Base-by-base conservation (phyloP, 352 stramenopile genomes). In the Plasmopara halstedii region DNA sequence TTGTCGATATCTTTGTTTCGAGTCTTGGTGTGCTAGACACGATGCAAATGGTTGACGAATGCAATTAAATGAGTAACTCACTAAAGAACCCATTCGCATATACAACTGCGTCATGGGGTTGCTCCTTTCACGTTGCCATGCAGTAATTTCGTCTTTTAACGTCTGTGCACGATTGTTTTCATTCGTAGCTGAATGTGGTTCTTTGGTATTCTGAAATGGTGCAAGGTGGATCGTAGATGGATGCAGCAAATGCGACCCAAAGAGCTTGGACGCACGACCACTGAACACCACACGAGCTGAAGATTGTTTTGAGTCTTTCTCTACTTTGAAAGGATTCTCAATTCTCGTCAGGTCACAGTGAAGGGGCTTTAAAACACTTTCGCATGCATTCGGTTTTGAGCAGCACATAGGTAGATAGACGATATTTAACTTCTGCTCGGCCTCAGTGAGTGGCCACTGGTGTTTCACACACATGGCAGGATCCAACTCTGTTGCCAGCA, bases 251-350 rank as follows among this genome's bases (percentile, higher is more conserved):
- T 82, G 67, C 8, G 73, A 85, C 5, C 72, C 69, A 47, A 88
- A 88, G 6, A 88, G 58, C 36, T 86, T 85, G 2, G 77, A 88
- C 14, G 77, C 77, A 13, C 77, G 73, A 8, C 74, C 77, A 33
- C 54, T 81, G 26, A 85, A 85, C 11, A 88, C 74, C 2, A 88
- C 73, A 2, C 68, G 70, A 8, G 77, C 71, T 3, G 59, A 50
- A 34, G 55, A 62, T 21, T 27, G 41, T 2, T 23, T 32, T 2
- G 33, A 49, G 33, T 68, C 42, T 4, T 64, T 64, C 22, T 64
- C 59, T 6, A 50, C 51, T 17, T 58, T 50, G 1, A 57, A 7
- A 6, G 72, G 67, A 26, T 71, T 68, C 4, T 64, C 42, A 2
- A 77, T 73, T 15, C 70, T 73, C 15, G 61, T 44, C 17, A 88